Conservation (phyloP, 2,329 filamentous ascomycete genomes). For the Monosporascus cannonballus region DNA sequence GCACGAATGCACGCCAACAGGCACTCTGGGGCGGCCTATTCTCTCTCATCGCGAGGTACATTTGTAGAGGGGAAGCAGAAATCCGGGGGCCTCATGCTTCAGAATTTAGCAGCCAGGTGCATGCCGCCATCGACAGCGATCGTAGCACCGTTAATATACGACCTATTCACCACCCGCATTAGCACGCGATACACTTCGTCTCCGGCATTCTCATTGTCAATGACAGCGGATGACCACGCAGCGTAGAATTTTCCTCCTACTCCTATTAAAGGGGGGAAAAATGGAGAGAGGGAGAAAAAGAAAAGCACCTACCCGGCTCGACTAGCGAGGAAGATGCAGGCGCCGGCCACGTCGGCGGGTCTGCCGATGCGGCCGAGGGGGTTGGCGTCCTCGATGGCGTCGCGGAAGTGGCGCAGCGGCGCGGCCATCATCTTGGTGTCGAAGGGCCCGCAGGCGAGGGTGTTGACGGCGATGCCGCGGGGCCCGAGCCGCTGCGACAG, state of each 20-base stretch:
- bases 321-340: conserved; percentile 64
- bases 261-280: too few relatives aligned
- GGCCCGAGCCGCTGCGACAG: conserved; percentile 55
- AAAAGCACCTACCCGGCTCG: conserved; percentile 49
- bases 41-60: too few relatives aligned
- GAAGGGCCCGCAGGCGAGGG: conserved; percentile 66
- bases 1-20: too few relatives aligned
- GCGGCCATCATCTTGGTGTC: conserved; percentile 63
- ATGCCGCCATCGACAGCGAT: conserved; percentile 57
- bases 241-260: background rate
- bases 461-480: conserved; percentile 57
- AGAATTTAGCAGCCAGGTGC: conserved; percentile 40
- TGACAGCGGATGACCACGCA: too few relatives aligned
- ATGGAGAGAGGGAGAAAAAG: too few relatives aligned
- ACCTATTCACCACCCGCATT: conserved; percentile 17
- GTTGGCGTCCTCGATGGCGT: conserved; percentile 49
- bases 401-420: conserved; percentile 49
- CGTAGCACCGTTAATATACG: conserved; percentile 59
- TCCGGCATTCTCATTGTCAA: too few relatives aligned
- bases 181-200: background rate
- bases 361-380: conserved; percentile 62
- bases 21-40: too few relatives aligned
- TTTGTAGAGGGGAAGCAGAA: too few relatives aligned
- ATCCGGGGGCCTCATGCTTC: conserved; percentile 1
- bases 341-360: conserved; percentile 63